Evolutionary conservation across 257 asterid species (phyloP).

Genomic region (Gentiana macrophylla): DNA sequence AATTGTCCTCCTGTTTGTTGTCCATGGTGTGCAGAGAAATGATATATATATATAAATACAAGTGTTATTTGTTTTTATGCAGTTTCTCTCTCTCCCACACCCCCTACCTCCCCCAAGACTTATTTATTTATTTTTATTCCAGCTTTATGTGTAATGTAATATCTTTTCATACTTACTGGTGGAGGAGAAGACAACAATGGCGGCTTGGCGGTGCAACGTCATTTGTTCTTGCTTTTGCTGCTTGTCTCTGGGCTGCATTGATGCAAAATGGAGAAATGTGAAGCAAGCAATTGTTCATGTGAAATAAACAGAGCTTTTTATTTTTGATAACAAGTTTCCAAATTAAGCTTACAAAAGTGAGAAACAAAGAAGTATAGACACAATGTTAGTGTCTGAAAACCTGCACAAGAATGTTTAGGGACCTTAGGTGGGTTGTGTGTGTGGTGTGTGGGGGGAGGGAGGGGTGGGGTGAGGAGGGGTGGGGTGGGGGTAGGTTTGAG

Average conservation of each 20-base stretch:
- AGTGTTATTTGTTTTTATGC: constrained; percentile 23
- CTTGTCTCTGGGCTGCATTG: constrained; percentile 11
- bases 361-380: background rate
- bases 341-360: constrained; percentile 4
- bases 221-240: constrained; percentile 15
- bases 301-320: background rate
- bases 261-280: constrained; percentile 4
- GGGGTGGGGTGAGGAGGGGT: background rate
- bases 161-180: constrained; percentile 49
- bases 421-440: constrained; percentile 10
- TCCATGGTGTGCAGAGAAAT: constrained; percentile 52
- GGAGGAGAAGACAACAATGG: constrained; percentile 32
- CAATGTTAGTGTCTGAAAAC: background rate
- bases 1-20: constrained; percentile 32
- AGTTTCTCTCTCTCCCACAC: constrained; percentile 12
- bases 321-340: constrained; percentile 6
- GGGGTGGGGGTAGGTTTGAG: no score
- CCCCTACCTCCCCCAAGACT: no score
- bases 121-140: no score
- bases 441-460: constrained; percentile 31
- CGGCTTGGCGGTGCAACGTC: constrained; percentile 33
- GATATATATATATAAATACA: constrained; percentile 28
- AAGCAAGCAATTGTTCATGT: constrained; percentile 5
- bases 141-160: constrained; percentile 18
- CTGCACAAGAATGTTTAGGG: background rate